Evolutionary conservation across 257 asterid species (phyloP), one percentile per base, ranked within the genome.

Genomic region (Fraxinus anomala): DNA sequence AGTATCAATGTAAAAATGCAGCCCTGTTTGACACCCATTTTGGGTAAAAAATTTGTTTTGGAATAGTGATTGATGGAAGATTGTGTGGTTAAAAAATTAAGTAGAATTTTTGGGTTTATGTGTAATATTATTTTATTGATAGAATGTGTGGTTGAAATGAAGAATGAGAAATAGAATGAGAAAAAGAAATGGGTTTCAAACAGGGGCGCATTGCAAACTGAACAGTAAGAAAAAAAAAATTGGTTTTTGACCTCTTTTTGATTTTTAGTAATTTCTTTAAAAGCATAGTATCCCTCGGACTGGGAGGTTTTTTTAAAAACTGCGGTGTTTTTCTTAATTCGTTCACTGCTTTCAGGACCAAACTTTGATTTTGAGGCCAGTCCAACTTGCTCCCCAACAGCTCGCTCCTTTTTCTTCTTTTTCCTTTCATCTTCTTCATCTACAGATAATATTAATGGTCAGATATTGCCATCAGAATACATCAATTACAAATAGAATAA

Each of bases 341-440:
- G 81, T 44, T 89, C 96, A 76, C 84, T 86, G 86, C 80, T 81
- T 77, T 89, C 96, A 72, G 86, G 78, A 80, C 80, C 87, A 75
- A 86, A 77, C 76, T 82, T 90, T 65, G 87, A 83, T 82, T 85
- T 87, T 36, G 84, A 80, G 84, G 86, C 67, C 73, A 78, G 78
- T 72, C 90, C 89, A 80, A 83, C 84, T 84, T 90, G 91, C 79
- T 85, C 89, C 66, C 80, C 83, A 23, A 77, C 84, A 73, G 89
- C 83, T 77, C 77, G 86, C n/a, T 87, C 76, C 83, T 90, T 95
- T 86, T 91, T 94, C 85, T 91, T 96, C 94, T 86, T 89, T 81
- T 91, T 96, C 65, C 92, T 87, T 30, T 91, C 95, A 83, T 90
- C 92, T 76, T 89, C 98, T 26, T 92, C 96, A 83, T 96, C 99